phyloP scores from a whole-genome alignment of 2,329 filamentous ascomycete genomes.

The Nigrograna mackinnonii region DNA sequence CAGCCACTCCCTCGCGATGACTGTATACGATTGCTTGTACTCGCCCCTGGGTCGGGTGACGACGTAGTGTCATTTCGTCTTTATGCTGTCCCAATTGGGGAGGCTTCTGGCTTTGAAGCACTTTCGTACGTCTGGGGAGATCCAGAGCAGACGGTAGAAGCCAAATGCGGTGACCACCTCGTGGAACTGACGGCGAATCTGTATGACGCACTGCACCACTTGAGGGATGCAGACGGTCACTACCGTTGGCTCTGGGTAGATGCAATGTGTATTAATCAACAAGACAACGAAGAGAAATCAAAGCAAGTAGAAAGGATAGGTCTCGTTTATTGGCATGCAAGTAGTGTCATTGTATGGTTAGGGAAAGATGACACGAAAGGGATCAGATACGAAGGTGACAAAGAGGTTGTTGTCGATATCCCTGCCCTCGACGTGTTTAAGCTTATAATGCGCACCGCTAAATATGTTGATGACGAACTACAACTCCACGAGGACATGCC shows the following conservation, averaged over 20 bases:
- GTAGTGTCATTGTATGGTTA: constrained; percentile 6
- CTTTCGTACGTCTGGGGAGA: constrained; percentile 22
- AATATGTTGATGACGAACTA: too few species aligned
- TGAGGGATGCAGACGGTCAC: constrained; percentile 1
- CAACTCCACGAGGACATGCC: background rate
- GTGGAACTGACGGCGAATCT: constrained; percentile 11
- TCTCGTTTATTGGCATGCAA: constrained; percentile 6
- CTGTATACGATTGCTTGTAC: background rate
- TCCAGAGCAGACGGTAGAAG: constrained; percentile 4
- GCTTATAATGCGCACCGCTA: background rate
- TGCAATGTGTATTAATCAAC: constrained; percentile 15
- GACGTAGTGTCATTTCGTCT: background rate
- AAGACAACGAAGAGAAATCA: constrained; percentile 5
- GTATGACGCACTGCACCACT: constrained; percentile 4
- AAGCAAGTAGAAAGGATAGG: constrained; percentile 13
- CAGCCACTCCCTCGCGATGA: background rate
- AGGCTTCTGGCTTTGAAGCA: constrained; percentile 8
- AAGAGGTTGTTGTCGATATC: too few species aligned
- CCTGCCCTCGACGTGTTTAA: background rate
- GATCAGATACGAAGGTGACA: too few species aligned
- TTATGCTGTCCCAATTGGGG: background rate
- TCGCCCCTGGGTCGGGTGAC: background rate
- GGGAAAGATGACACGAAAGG: constrained; percentile 15
- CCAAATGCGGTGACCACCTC: constrained; percentile 3
- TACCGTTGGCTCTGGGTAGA: constrained; percentile 10